Evolutionary conservation across 805 yeast genomes (phyloP).

Genomic region (Suhomyces emberorum): DNA sequence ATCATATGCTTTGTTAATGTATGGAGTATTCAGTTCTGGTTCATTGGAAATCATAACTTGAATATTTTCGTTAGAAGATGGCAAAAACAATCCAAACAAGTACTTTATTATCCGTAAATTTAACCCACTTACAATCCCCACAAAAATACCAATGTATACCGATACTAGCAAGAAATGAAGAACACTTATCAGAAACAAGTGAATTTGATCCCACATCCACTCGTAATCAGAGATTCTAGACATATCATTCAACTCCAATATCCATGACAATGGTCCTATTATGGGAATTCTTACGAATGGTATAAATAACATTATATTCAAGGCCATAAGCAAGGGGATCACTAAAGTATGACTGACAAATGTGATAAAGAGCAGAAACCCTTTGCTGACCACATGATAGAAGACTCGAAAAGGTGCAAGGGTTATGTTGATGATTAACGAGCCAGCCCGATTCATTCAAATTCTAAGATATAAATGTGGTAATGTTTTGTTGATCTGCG

Average conservation of each 20-base stretch:
- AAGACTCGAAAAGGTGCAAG: neutral
- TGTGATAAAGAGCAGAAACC: neutral
- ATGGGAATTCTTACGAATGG: conserved; percentile 12
- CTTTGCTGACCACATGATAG: neutral
- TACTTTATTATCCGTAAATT: conserved; percentile 7
- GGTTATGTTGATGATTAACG: neutral
- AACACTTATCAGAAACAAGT: conserved; percentile 5
- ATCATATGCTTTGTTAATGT: neutral
- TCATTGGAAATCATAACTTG: neutral
- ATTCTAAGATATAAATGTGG: no score
- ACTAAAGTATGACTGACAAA: conserved; percentile 4
- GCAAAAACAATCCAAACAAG: conserved; percentile 7
- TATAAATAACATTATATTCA: conserved; percentile 10
- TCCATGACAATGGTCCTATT: conserved; percentile 8
- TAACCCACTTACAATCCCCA: conserved; percentile 9
- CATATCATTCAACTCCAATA: conserved; percentile 10
- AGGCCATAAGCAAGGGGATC: conserved; percentile 7
- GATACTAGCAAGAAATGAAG: conserved; percentile 10
- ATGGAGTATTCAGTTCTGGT: neutral
- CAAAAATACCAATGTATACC: conserved; percentile 8
- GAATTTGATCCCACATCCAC: conserved; percentile 11
- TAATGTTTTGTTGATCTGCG: no score
- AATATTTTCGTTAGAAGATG: neutral
- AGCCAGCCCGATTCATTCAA: no score
- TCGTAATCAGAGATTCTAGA: conserved; percentile 1